Base-by-base conservation (phyloP, 768 basidiomycete species). In the Dacryopinax primogenitus region DNA sequence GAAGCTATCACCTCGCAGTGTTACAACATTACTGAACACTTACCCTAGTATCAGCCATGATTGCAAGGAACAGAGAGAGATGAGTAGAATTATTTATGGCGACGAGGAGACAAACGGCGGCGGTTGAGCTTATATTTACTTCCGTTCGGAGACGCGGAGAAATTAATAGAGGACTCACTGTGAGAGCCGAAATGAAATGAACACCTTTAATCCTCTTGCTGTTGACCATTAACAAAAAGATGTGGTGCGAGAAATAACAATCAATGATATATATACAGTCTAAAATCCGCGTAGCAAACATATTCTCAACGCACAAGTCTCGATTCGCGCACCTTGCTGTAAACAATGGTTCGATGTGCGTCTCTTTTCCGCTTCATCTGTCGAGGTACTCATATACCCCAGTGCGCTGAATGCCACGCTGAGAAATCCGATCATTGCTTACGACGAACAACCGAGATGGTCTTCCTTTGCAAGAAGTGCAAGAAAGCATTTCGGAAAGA, bases 401-500 rank as follows among this genome's bases (percentile, higher is more conserved):
- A 79, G 79, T 98, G 95, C 72, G 78, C 93, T 1, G 87, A 97
- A 77, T 99, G 96, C 74, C 95, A 99, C 73, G 90, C 84, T 0
- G 95, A 96, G 70, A 72, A 80, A 0, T 83, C 91, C 72, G 83
- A 83, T 63, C 95, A 99, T 70, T 70, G 68, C 1, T 79, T 99
- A 33, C 73, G 76, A 6, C 87, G 84, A 75, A 90, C 90, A 65
- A 79, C 80, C 41, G 96, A 99, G 77, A 90, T 91, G 89, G 76
- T 77, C 3, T 90, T 92, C 72, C 76, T 83, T 65, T 92, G 89
- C 77, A 92, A 92, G 73, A 91, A 91, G 75, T 91, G 90, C 78
- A 90, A 89, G 75, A 96, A 95, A 77, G 92, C 92, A 2, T 98
- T 99, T 73, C 78, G 94, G 68, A 98, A 99, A 78, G 92, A 97